These are phyloP conservation scores for Camelina hispida DNA, from an alignment of 345 rosid species.

Conservation along the genomic window DNA sequence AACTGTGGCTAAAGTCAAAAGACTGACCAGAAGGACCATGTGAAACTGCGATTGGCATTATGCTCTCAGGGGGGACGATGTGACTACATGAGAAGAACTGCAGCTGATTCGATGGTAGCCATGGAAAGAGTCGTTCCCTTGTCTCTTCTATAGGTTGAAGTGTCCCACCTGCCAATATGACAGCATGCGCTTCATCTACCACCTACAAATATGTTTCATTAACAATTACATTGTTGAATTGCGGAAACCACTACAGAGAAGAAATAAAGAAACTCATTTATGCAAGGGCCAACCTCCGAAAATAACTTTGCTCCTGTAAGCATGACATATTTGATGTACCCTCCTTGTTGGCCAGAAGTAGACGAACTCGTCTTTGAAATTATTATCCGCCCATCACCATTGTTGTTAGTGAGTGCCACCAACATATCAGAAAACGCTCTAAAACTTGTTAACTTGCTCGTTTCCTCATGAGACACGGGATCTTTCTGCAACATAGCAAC, in stretches of 20 bases:
- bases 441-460: slow-evolving; percentile 72
- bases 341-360: slow-evolving; percentile 56
- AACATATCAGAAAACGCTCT: slow-evolving; percentile 69
- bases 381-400: slow-evolving; percentile 89
- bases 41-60: slow-evolving; percentile 81
- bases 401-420: slow-evolving; percentile 70
- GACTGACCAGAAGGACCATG: slow-evolving; percentile 79
- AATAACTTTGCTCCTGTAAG: slow-evolving; percentile 87
- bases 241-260: not conserved
- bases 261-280: slow-evolving; percentile 18
- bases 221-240: slow-evolving; percentile 21
- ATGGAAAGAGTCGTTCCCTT: slow-evolving; percentile 88
- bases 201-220: slow-evolving; percentile 53
- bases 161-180: slow-evolving; percentile 92
- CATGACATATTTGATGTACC: slow-evolving; percentile 85
- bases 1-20: slow-evolving; percentile 87
- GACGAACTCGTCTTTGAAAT: slow-evolving; percentile 62
- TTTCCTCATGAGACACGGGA: slow-evolving; percentile 50
- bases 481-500: slow-evolving; percentile 53
- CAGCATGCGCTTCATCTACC: slow-evolving; percentile 81
- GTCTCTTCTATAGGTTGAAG: slow-evolving; percentile 96
- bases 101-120: slow-evolving; percentile 67
- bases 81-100: slow-evolving; percentile 90
- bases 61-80: slow-evolving; percentile 81
- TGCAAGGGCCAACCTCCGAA: slow-evolving; percentile 66